phyloP scores from a whole-genome alignment of 78 protist genomes.

The Dictyostelium capitatum region DNA sequence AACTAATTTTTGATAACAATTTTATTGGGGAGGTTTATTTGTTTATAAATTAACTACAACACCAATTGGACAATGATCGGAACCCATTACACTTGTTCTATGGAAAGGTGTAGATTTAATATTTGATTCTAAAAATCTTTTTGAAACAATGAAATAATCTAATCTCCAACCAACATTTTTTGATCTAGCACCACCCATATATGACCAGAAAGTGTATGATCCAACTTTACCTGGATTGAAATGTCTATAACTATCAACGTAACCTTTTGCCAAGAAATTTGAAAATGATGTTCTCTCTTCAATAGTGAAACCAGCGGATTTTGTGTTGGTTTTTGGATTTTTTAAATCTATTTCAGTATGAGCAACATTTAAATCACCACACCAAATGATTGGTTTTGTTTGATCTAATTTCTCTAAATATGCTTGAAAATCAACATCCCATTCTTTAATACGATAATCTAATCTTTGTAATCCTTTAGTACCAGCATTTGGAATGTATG shows the following conservation, averaged over 20 bases:
- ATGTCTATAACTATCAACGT: constrained; percentile 82
- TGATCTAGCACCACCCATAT: constrained; percentile 49
- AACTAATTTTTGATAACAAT: too few species aligned
- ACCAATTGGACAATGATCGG: constrained; percentile 83
- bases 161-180: constrained; percentile 86
- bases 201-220: constrained; percentile 81
- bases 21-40: too few species aligned
- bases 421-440: constrained; percentile 81
- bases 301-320: constrained; percentile 85
- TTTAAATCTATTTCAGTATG: constrained; percentile 83
- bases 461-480: constrained; percentile 20
- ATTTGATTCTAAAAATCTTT: constrained; percentile 36
- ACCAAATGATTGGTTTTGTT: constrained; percentile 86
- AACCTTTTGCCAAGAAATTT: constrained; percentile 69
- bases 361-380: constrained; percentile 88
- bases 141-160: constrained; percentile 82
- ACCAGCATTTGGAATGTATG: constrained; percentile 88
- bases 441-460: constrained; percentile 75
- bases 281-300: constrained; percentile 84
- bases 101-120: constrained; percentile 42
- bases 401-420: constrained; percentile 57
- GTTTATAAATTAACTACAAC: constrained; percentile 27
- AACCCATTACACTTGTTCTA: constrained; percentile 59
- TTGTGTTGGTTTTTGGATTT: constrained; percentile 79
- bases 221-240: constrained; percentile 72